phyloP scores from a whole-genome alignment of 768 basidiomycete species.

The Saitozyma sp. region DNA sequence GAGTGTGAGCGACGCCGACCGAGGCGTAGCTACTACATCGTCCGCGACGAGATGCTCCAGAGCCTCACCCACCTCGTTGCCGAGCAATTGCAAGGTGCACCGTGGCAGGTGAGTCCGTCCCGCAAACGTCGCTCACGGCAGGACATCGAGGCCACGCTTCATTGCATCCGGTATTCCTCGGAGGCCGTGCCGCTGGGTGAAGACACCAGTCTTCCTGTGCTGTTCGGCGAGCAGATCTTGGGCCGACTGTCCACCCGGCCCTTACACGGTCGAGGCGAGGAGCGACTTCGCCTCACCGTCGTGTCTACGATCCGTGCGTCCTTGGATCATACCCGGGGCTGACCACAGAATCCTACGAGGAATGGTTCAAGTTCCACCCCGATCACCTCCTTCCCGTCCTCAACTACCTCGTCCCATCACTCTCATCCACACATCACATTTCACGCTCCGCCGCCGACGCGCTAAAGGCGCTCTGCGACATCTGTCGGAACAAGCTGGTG shows the following conservation, averaged over 20 bases:
- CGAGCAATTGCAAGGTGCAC: constrained; percentile 56
- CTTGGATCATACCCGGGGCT: constrained; percentile 38
- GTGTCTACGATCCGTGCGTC: constrained; percentile 70
- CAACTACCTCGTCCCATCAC: constrained; percentile 63
- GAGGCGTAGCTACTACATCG: constrained; percentile 65
- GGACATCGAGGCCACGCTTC: constrained; percentile 83
- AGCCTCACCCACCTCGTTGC: constrained; percentile 67
- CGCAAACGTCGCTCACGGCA: constrained; percentile 45
- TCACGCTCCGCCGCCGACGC: constrained; percentile 69
- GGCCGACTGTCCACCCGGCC: constrained; percentile 60
- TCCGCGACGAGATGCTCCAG: constrained; percentile 77
- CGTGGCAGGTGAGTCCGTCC: constrained; percentile 68
- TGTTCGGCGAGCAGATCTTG: constrained; percentile 75
- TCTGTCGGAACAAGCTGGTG: constrained; percentile 79
- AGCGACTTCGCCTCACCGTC: constrained; percentile 70
- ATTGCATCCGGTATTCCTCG: constrained; percentile 81
- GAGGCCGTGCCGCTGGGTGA: constrained; percentile 73
- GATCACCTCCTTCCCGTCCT: constrained; percentile 70
- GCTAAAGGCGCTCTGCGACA: constrained; percentile 82
- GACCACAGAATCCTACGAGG: constrained; percentile 50
- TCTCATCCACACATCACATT: constrained; percentile 40
- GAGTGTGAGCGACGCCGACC: neutral
- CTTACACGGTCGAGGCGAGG: constrained; percentile 47
- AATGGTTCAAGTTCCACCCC: constrained; percentile 53
- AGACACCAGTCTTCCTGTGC: constrained; percentile 51